Evolutionary conservation across 192 early-diverging fungal genomes (phyloP), one percentile per base, ranked within the genome.

Genomic region (Paraglomus occultum): DNA sequence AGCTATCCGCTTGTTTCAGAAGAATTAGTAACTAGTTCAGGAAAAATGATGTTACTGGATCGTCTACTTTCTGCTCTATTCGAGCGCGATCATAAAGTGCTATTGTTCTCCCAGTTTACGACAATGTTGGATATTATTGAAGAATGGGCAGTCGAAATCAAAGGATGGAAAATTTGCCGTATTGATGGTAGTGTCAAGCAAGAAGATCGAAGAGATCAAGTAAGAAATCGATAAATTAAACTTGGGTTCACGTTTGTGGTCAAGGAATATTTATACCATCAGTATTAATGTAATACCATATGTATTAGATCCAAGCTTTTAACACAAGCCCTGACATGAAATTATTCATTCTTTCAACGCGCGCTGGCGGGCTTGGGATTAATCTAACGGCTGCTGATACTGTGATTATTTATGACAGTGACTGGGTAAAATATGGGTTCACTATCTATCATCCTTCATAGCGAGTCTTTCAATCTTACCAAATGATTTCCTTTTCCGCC

Each of bases 301-400:
- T 49, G 18, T 18, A 17, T 17, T 70, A 70, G 61, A 95, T 95
- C 71, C 88, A 90, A 61, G 88, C 88, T 23, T 95, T 85, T 73
- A 93, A 93, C 51, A 73, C 75, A 66, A 80, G 68, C 77, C 85
- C 59, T 71, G 71, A 75, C 50, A 79, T 82, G 53, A 82, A 88
- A 61, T 79, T 99, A 42, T 99, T 99, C 71, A 79, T 99, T 55
- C 73, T 99, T 15, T 95, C 95, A 6, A 99, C 97, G 8, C 89
- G 97, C 64, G 92, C 95, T 11, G 97, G 97, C 63, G 97, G 97
- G 11, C 78, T 99, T 23, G 97, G 97, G 54, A 99, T 99, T 76
- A 99, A 99, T 67, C 76, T 99, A 70, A 96, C 97, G 3, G 90
- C 93, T 0, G 97, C 97, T 10, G 95, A 99, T 73, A 97, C 91